Conservation (phyloP, 106 monocot species). For the Vanilla planifolia region DNA sequence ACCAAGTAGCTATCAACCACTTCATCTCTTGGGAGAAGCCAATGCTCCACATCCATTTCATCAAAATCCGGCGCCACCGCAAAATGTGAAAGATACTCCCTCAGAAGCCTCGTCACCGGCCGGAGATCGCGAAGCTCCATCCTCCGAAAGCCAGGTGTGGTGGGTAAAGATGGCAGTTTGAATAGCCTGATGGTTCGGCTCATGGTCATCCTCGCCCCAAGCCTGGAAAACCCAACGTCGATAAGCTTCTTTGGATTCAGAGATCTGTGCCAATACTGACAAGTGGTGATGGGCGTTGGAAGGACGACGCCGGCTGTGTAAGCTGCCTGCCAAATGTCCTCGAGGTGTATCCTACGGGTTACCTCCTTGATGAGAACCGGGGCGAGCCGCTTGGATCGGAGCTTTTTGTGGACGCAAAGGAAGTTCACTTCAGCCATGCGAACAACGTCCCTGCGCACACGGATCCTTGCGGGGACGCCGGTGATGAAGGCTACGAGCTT, state of each 20-base stretch:
- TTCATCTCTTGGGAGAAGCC: constrained; percentile 62
- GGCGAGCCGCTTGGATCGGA: constrained; percentile 70
- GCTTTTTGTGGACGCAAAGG: constrained; percentile 81
- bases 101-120: constrained; percentile 59
- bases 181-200: constrained; percentile 62
- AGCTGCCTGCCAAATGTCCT: constrained; percentile 77
- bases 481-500: constrained; percentile 93
- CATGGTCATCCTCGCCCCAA: constrained; percentile 74
- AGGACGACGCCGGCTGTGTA: constrained; percentile 75
- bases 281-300: constrained; percentile 64
- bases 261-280: constrained; percentile 76
- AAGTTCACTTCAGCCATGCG: constrained; percentile 79
- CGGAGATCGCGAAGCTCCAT: constrained; percentile 80
- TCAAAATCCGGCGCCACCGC: constrained; percentile 57
- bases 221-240: constrained; percentile 67
- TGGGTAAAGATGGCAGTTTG: constrained; percentile 42
- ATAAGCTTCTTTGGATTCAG: constrained; percentile 81
- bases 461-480: constrained; percentile 69
- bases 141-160: constrained; percentile 60
- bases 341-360: constrained; percentile 57
- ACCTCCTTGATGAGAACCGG: constrained; percentile 83
- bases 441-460: constrained; percentile 40
- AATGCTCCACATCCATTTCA: constrained; percentile 74
- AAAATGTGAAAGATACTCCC: constrained; percentile 46
- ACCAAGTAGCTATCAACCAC: constrained; percentile 75